Evolutionary conservation across 257 asterid genomes (phyloP), one percentile per base, ranked within the genome.

Genomic region (Nicotiana benthamiana): DNA sequence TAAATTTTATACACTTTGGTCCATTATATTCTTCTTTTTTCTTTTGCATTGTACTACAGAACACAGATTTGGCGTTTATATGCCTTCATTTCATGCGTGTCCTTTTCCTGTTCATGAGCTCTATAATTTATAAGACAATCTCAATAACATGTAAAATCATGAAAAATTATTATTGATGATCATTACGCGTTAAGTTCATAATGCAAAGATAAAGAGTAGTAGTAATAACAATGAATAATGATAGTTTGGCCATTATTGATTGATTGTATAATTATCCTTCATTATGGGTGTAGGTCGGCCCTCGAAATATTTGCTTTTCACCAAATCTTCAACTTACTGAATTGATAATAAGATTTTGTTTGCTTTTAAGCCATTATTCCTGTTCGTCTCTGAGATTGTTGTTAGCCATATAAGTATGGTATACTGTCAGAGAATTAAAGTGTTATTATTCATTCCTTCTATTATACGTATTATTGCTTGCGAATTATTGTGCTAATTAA

Each of bases 251-350:
- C 64, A 62, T 80, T 84, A 80, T 82, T 83, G 79, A 85, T 83
- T 81, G 70, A 79, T 80, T 67, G 51, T 76, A 76, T 83, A 83
- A 79, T 86, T 83, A 86, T 83, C 75, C 72, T 82, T 53, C 84
- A 84, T 88, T 8, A 86, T 88, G 82, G 46, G 76, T 81, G 59
- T 68, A 34, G 77, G 85, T 56, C 72, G 16, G 56, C 61, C 75
- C 63, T 2, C 82, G 54, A 72, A 46, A 24, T 65, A 48, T 1
- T 26, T 46, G 18, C 26, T 74, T 40, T 40, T 40, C 48, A 51
- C 36, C n/a, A 9, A 11, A 64, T 64, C 28, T 64, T 64, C 74
- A 64, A 64, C 74, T 30, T 64, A 64, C 46, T 30, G 28, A 64
- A 12, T 51, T 51, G 56, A 13, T 51, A 51, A 51, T 51, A 51